Conservation (phyloP, 1,284 basidiomycete species). For the Ceraceosorus bombacis region DNA sequence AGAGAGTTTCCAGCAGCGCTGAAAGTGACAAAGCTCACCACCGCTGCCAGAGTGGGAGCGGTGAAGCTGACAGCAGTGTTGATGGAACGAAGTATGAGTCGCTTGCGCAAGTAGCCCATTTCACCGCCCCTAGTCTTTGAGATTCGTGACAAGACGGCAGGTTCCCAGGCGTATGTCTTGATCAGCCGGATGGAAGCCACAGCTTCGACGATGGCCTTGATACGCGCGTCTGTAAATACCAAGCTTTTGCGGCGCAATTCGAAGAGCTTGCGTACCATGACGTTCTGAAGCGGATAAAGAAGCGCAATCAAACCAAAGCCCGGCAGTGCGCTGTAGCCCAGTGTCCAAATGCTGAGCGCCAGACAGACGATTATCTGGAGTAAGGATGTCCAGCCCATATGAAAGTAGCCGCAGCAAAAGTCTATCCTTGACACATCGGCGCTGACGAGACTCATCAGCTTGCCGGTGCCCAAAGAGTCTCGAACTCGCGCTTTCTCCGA, state of each 20-base stretch:
- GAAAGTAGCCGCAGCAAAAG: slow-evolving; percentile 23
- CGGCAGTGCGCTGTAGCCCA: slow-evolving; percentile 21
- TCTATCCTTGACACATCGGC: slow-evolving; percentile 46
- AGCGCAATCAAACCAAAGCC: slow-evolving; percentile 51
- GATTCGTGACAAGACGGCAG: slow-evolving; percentile 52
- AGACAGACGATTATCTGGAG: slow-evolving; percentile 22
- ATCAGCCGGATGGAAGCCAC: slow-evolving; percentile 22
- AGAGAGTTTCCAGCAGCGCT: slow-evolving; percentile 60
- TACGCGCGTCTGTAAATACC: slow-evolving; percentile 18
- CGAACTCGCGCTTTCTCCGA: slow-evolving; percentile 14
- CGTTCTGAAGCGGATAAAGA: slow-evolving; percentile 42
- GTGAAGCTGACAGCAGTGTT: slow-evolving; percentile 27
- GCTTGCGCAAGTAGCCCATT: slow-evolving; percentile 47
- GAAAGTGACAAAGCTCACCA: slow-evolving; percentile 50
- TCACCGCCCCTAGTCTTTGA: slow-evolving; percentile 51
- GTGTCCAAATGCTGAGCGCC: slow-evolving; percentile 37
- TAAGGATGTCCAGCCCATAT: slow-evolving; percentile 24
- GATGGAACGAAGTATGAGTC: slow-evolving; percentile 21
- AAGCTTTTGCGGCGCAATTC: slow-evolving; percentile 19
- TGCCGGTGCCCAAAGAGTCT: slow-evolving; percentile 53
- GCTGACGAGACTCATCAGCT: slow-evolving; percentile 66
- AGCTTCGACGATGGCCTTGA: slow-evolving; percentile 23
- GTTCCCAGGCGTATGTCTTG: slow-evolving; percentile 35
- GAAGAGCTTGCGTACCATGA: slow-evolving; percentile 24
- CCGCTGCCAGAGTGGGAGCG: slow-evolving; percentile 25